These are phyloP conservation scores for Prunus yedoensis DNA, from an alignment of 331 rosid species.

Conservation along the genomic window DNA sequence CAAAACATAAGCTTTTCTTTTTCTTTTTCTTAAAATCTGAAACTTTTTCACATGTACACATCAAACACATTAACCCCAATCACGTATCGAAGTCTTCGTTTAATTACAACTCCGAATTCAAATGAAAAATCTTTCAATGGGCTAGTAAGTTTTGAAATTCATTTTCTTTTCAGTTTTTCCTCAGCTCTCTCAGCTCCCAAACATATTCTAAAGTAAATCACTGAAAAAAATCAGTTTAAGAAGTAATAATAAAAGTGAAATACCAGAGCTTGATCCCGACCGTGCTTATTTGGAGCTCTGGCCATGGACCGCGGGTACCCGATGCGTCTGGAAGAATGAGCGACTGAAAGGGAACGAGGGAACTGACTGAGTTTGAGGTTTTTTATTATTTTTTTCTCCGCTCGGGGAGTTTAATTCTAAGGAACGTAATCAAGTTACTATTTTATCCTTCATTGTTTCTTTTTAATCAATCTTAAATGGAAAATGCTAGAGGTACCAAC, in stretches of 20 bases:
- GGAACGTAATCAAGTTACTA: too few species aligned
- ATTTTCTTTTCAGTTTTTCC: not conserved
- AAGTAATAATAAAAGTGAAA: not conserved
- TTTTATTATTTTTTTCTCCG: not conserved
- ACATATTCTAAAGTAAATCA: not conserved
- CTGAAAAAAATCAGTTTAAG: not conserved
- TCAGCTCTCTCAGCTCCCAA: not conserved
- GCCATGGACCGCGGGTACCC: constrained; percentile 33
- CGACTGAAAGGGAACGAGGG: not conserved
- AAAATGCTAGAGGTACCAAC: too few species aligned
- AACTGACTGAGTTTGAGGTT: not conserved
- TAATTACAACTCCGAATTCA: not conserved
- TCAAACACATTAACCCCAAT: not conserved
- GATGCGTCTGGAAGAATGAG: constrained; percentile 11
- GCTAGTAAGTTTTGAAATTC: not conserved
- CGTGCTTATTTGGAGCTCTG: constrained; percentile 49
- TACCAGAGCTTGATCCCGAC: constrained; percentile 53
- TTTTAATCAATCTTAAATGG: too few species aligned
- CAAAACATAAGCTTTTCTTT: not conserved
- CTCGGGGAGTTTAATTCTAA: not conserved
- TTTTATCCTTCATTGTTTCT: too few species aligned
- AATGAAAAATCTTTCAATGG: not conserved
- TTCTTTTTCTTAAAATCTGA: not conserved
- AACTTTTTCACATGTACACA: not conserved
- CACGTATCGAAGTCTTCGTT: not conserved